A percentile compares a stretch with the other conserved stretches of the same genome.
Conservation (phyloP, 345 rosid species). For the Corchorus olitorius region DNA sequence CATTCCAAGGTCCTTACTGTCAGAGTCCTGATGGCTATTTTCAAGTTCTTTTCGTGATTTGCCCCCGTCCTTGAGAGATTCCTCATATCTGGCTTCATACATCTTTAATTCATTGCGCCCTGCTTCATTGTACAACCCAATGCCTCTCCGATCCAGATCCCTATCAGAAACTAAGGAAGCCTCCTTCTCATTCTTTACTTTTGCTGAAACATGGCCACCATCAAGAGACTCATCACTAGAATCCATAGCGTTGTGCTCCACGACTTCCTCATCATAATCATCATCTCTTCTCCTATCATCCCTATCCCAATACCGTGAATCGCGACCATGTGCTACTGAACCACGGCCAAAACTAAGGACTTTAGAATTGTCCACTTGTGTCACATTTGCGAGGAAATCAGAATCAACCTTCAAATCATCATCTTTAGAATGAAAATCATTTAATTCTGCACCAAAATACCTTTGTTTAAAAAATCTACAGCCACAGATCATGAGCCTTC, state of each 20-base stretch:
- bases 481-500: background rate
- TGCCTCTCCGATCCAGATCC: constrained; percentile 42
- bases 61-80: constrained; percentile 54
- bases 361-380: constrained; percentile 55
- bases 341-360: constrained; percentile 77
- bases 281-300: constrained; percentile 94
- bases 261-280: constrained; percentile 73
- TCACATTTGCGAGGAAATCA: constrained; percentile 83
- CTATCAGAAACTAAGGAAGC: constrained; percentile 28
- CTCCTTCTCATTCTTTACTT: constrained; percentile 33
- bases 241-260: constrained; percentile 35
- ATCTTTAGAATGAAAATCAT: constrained; percentile 34
- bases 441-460: constrained; percentile 40
- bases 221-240: constrained; percentile 31
- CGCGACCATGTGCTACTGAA: constrained; percentile 68
- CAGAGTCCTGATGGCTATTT: constrained; percentile 22
- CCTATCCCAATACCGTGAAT: constrained; percentile 92
- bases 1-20: constrained; percentile 29
- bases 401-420: constrained; percentile 47
- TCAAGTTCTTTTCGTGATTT: constrained; percentile 29
- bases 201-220: constrained; percentile 25
- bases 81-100: constrained; percentile 85
- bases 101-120: constrained; percentile 76
- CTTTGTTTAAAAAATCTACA: constrained; percentile 11
- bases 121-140: constrained; percentile 83